Conservation (phyloP, 768 basidiomycete genomes). For the Trametes meyenii region DNA sequence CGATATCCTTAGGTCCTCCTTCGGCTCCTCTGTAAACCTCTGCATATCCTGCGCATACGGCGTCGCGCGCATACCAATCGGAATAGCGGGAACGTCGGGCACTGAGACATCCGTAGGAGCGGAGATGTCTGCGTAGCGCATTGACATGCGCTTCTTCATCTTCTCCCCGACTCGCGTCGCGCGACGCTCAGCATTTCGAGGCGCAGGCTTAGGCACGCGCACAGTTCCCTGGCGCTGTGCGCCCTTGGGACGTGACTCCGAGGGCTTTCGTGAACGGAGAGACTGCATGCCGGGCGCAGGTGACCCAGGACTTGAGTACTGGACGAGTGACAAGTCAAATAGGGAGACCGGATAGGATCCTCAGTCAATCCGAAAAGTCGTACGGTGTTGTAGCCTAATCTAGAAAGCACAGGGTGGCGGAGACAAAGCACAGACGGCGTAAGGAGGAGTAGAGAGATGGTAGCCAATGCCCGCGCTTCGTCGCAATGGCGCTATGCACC, state of each 20-base stretch:
- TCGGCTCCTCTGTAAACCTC: conserved; percentile 43
- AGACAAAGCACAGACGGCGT: too few species aligned
- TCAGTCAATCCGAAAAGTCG: too few species aligned
- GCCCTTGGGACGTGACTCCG: conserved; percentile 25
- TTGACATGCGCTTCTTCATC: conserved; percentile 96
- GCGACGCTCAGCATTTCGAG: conserved; percentile 37
- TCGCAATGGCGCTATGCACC: too few species aligned
- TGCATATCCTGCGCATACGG: conserved; percentile 33
- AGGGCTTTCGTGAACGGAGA: conserved; percentile 35
- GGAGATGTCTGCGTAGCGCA: conserved; percentile 88
- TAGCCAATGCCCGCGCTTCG: too few species aligned
- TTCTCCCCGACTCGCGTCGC: conserved; percentile 71
- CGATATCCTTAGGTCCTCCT: conserved; percentile 62
- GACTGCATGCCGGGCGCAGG: conserved; percentile 33
- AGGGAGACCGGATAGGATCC: too few species aligned
- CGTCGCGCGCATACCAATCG: conserved; percentile 44
- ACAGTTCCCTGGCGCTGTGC: conserved; percentile 16
- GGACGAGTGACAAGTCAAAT: neutral
- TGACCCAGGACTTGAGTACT: neutral
- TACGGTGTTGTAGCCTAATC: too few species aligned
- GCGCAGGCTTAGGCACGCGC: conserved; percentile 11
- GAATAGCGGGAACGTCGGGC: conserved; percentile 63
- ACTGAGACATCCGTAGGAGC: conserved; percentile 60
- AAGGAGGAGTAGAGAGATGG: too few species aligned
- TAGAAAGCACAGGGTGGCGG: too few species aligned